Evolutionary conservation across 345 rosid genomes (phyloP).

Genomic region (Bruguiera gymnorhiza): DNA sequence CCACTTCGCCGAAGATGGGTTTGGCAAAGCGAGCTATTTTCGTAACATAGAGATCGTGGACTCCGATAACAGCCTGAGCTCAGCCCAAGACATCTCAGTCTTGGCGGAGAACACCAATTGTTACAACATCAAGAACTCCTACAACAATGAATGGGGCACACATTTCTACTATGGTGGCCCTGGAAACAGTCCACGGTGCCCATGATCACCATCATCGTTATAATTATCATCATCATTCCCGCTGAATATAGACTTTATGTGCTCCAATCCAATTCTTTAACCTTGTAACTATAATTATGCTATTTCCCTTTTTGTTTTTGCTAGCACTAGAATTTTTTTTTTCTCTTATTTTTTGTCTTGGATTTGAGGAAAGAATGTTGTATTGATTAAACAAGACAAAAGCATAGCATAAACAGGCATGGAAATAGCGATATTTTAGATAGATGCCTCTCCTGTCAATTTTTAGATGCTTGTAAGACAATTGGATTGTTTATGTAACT

Average conservation of each 20-base stretch:
- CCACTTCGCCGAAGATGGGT: constrained; percentile 80
- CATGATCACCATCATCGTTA: constrained; percentile 27
- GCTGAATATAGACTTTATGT: background rate
- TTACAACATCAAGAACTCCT: constrained; percentile 72
- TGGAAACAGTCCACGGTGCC: constrained; percentile 69
- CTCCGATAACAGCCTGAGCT: constrained; percentile 73
- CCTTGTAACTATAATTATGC: constrained; percentile 18
- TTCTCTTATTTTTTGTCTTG: background rate
- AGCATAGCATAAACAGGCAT: constrained; percentile 26
- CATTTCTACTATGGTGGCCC: constrained; percentile 95
- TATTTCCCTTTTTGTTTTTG: constrained; percentile 38
- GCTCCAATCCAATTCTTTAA: constrained; percentile 27
- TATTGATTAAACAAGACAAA: constrained; percentile 10
- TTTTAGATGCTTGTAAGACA: too few relatives aligned
- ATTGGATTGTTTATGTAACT: too few relatives aligned
- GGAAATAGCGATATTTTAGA: constrained; percentile 35
- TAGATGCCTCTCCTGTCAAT: background rate
- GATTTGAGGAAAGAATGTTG: constrained; percentile 9
- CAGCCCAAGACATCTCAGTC: constrained; percentile 56
- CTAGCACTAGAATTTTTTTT: constrained; percentile 9
- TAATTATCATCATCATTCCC: background rate
- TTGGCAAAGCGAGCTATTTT: constrained; percentile 80
- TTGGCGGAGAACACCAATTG: constrained; percentile 89
- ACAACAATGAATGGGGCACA: constrained; percentile 85
- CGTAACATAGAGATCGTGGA: constrained; percentile 86